phyloP scores from a whole-genome alignment of 768 basidiomycete genomes.

The Tulasnella sp. region DNA sequence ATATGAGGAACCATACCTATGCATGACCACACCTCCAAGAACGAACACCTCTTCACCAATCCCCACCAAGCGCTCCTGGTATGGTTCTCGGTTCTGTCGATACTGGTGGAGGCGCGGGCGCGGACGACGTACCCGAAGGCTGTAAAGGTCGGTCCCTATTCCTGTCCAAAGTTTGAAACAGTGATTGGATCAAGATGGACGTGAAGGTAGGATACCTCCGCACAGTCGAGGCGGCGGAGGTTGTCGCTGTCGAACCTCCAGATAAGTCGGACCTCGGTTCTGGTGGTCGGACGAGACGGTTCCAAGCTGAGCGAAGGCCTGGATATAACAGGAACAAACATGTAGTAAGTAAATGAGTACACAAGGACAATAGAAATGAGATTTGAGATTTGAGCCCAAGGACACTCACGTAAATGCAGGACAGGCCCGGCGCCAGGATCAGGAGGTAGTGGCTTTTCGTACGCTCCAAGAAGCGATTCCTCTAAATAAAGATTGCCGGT shows the following conservation, averaged over 20 bases:
- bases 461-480: neutral
- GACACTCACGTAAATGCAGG: neutral
- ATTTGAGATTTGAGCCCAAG: neutral
- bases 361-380: too few species aligned
- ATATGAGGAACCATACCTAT: too few species aligned
- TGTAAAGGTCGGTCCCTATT: neutral
- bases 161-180: neutral
- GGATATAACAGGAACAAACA: neutral
- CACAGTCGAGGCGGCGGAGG: neutral
- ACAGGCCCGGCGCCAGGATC: neutral
- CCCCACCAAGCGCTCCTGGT: neutral
- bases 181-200: neutral
- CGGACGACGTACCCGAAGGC: neutral
- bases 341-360: too few species aligned
- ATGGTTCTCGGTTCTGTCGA: neutral
- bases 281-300: neutral
- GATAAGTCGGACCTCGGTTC: slow-evolving; percentile 1
- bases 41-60: neutral
- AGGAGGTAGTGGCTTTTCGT: neutral
- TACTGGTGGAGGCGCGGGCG: neutral
- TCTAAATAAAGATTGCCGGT: neutral
- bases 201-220: neutral
- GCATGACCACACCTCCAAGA: too few species aligned
- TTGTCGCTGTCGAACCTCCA: neutral
- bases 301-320: neutral